These are phyloP conservation scores for Tetramitus jugosus DNA, from an alignment of 208 protist genomes.

Conservation along the genomic window DNA sequence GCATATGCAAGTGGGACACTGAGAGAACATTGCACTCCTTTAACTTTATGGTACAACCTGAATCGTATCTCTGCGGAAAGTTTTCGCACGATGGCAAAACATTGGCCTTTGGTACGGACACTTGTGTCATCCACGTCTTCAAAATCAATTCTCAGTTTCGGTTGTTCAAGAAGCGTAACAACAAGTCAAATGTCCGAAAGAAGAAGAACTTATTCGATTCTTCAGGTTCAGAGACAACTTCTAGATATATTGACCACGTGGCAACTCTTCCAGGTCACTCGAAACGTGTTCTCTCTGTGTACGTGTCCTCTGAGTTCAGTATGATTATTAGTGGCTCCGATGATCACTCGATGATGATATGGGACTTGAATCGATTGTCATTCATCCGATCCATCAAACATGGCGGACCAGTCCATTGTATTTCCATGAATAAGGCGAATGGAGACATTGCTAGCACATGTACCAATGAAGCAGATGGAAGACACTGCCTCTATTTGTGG, in stretches of 20 bases:
- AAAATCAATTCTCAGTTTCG: not conserved
- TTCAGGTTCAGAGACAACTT: too few relatives aligned
- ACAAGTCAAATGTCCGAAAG: too few relatives aligned
- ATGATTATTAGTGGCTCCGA: conserved; percentile 22
- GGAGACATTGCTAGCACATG: conserved; percentile 11
- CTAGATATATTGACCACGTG: not conserved
- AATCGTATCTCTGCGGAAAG: not conserved
- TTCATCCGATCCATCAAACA: conserved; percentile 22
- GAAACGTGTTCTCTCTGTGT: conserved; percentile 7
- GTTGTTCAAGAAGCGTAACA: too few relatives aligned
- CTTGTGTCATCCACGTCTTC: not conserved
- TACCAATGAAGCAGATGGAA: not conserved
- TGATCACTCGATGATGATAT: conserved; percentile 20
- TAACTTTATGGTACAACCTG: conserved; percentile 7
- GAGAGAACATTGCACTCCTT: not conserved
- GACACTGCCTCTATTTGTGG: conserved; percentile 28
- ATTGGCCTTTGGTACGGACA: not conserved
- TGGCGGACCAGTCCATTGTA: not conserved
- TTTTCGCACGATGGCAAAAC: not conserved
- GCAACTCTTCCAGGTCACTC: conserved; percentile 26
- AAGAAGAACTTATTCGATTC: too few relatives aligned
- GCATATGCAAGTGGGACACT: conserved; percentile 10
- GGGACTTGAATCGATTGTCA: conserved; percentile 25
- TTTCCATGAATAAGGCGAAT: not conserved
- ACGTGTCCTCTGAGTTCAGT: conserved; percentile 10